Evolutionary conservation across 1,284 basidiomycete species (phyloP), one percentile per base, ranked within the genome.

Genomic region (Puccinia horiana): DNA sequence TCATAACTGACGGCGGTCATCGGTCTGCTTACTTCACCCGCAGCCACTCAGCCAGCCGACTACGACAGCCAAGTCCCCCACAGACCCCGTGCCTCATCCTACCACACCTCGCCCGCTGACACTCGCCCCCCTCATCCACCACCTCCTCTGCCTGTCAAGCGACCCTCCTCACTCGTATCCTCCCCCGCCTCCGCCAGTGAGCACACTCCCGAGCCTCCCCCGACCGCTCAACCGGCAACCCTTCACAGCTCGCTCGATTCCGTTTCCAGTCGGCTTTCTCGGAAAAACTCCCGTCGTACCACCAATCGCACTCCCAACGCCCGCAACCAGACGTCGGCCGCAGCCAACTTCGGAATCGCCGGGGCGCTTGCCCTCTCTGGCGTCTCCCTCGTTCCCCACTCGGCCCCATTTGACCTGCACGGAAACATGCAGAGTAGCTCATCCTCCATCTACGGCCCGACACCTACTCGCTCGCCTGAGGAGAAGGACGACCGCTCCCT

Each of bases 321-420:
- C 44, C 75, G 35, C 37, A 26, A 11, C 9, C 56, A 29, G 16
- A 8, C 58, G 9, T 23, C 5, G n/a, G 1, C 35, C 2, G 14
- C 49, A 2, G 14, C 58, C 4, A 70, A 8, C 16, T 16, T 42
- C 20, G 75, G 75, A 2, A 78, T 78, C 40, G 76, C 63, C 9
- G 47, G 65, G 12, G 76, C 76, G 0, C 47, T 78, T 8, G 76
- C 76, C 32, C 47, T 78, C 40, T 78, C 76, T 8, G 76, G 76
- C 11, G 76, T 56, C 29, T 40, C 76, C 29, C 63, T 78, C 18
- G 44, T 37, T 1, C 35, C 61, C 18, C 26, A 47, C n/a, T 69
- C 76, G 20, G 35, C 42, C 1, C 63, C 44, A 14, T 70, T 70
- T 40, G 35, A 70, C 40, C 67, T 65, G 18, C 4, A 32, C 58